Base-by-base conservation (phyloP, 441 rosid genomes). In the Syzygium malaccense region DNA sequence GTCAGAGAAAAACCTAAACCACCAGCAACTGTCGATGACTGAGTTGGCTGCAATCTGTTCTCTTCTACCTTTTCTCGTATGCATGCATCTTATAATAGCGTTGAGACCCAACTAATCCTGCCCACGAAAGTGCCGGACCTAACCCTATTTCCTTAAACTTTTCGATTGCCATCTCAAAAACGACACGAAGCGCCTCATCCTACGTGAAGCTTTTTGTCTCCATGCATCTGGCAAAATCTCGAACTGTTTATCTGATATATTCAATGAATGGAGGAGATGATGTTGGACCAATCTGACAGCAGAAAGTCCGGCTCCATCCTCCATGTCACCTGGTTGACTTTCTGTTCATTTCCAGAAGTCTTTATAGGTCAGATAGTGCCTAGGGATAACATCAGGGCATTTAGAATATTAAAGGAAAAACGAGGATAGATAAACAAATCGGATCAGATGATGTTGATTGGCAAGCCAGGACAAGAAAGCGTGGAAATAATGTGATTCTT, bases 1-100 rank as follows among this genome's bases (percentile, higher is more conserved):
- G 86, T 66, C 51, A 87, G 80, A 51, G 83, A 66, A 57, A n/a
- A 83, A 87, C 91, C 89, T 86, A 88, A 87, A 68, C 91, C 90
- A 89, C 90, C 57, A 58, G 68, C 89, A 86, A 37, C 89, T 66
- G 71, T 79, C 88, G n/a, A 71, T 4, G 78, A 79, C 86, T 53
- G 79, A 49, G 85, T 33, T 49, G 66, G 87, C 51, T 33, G 79
- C 37, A 30, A 28, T 49, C 62, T 41, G 8, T 71, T 32, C 87
- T 55, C 32, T 78, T 20, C 64, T 23, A 23, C 41, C 83, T 23
- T 41, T 23, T 45, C n/a, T 23, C 83, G 51, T 75, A 10, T 87
- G 37, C 71, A 78, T 88, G 91, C 79, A 75, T 58, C 90, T 58
- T 87, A n/a, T 18, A 55, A 57, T 30, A 12, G 48, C 45, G 49